phyloP scores from a whole-genome alignment of 495 filamentous ascomycete genomes.

The Hypoxylon intermedium region DNA sequence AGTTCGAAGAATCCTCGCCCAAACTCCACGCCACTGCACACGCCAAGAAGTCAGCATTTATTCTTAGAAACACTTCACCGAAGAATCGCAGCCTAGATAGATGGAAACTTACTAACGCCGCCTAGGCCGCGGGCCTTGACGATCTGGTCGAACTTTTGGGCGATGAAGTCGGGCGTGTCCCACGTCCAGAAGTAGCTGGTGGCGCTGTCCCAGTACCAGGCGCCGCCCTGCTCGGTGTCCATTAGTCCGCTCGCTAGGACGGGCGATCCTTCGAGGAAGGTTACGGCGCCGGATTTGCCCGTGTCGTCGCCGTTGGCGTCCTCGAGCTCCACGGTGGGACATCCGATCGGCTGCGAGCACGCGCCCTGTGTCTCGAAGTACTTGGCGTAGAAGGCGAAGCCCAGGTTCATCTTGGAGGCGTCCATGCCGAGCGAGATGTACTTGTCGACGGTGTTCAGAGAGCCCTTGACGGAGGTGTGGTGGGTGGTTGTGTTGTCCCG shows the following conservation, averaged over 20 bases:
- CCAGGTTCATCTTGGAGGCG: slow-evolving; percentile 65
- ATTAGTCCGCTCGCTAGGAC: slow-evolving; percentile 47
- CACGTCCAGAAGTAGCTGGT: slow-evolving; percentile 70
- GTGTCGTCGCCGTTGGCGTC: slow-evolving; percentile 63
- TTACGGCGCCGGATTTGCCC: slow-evolving; percentile 62
- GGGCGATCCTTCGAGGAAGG: slow-evolving; percentile 49
- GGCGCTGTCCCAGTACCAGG: slow-evolving; percentile 66
- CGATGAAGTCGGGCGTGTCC: slow-evolving; percentile 66
- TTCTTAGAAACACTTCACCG: no score
- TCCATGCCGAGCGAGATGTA: slow-evolving; percentile 63
- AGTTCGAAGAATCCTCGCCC: slow-evolving; percentile 66
- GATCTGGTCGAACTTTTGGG: slow-evolving; percentile 66
- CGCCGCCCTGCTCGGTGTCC: slow-evolving; percentile 60
- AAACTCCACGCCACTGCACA: slow-evolving; percentile 61
- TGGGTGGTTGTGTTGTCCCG: slow-evolving; percentile 66
- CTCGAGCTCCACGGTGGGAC: slow-evolving; percentile 61
- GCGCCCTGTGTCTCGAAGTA: slow-evolving; percentile 63
- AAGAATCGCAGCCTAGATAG: no score
- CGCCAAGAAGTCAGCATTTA: slow-evolving; percentile 22
- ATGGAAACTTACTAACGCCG: slow-evolving; percentile 57
- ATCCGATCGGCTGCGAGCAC: slow-evolving; percentile 60
- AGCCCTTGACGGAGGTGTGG: slow-evolving; percentile 61
- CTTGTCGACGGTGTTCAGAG: slow-evolving; percentile 56
- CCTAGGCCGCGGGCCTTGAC: slow-evolving; percentile 63
- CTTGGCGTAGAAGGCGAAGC: slow-evolving; percentile 71